Base-by-base conservation (phyloP, 1,139 yeast species). In the Magnusiomyces fungicola region DNA sequence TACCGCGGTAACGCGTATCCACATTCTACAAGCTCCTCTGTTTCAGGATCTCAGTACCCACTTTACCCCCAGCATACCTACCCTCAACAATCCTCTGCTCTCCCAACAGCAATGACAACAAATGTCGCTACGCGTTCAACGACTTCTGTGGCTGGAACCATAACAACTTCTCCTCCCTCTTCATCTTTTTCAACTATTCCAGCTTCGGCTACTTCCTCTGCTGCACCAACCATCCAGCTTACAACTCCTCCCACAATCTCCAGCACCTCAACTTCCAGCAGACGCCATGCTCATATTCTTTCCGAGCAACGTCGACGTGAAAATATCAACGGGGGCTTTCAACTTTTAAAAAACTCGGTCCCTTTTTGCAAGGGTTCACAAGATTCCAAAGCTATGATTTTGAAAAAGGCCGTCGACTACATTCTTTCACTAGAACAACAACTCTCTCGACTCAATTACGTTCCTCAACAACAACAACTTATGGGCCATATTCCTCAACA, bases 361-460 rank as follows among this genome's bases (percentile, higher is more conserved):
- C 76, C 76, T 3, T 64, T 65, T 27, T 64, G 73, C 49, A 61
- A 69, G 33, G 67, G 70, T n/a, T 65, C 71, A 4, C 71, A 68
- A 54, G 75, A 70, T 52, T 71, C 75, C 12, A 72, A 72, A 56
- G 74, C 75, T 0, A 65, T 65, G 65, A 86, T 90, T 53, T 74
- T 92, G 59, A 83, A 81, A 63, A 77, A 92, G 53, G 95, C 96
- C 1, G 92, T 87, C 40, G 96, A 88, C 62, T 88, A 84, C 63
- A 92, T 92, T 44, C 64, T 67, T 41, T 54, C 62, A 3, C 59
- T 72, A 39, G 72, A 72, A 45, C 63, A 60, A 46, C 66, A 63
- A 46, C 50, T 62, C 3, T 22, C 50, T 23, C 51, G 42, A 23
- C 45, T 54, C 19, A 48, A 63, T 7, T 57, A 56, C n/a, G n/a